These are phyloP conservation scores for Vitis labrusca DNA, from an alignment of 164 flowering plant genomes.

Conservation along the genomic window DNA sequence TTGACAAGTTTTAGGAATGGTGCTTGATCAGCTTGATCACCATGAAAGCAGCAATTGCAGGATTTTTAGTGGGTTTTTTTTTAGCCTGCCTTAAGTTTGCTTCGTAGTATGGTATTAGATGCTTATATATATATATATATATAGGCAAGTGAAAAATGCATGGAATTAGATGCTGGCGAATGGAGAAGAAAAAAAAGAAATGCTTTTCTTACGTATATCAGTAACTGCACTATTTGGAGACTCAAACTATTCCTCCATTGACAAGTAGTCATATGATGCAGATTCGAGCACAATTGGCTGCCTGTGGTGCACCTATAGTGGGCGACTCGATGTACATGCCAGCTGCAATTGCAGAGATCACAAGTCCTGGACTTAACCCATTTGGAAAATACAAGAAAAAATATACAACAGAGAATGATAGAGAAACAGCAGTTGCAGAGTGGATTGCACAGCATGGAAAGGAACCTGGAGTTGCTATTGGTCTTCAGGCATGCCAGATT, in stretches of 20 bases:
- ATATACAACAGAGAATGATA: constrained; percentile 40
- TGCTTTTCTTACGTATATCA: background rate
- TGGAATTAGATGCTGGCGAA: background rate
- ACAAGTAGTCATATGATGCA: constrained; percentile 29
- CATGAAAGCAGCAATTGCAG: too few species aligned
- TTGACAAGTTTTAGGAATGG: too few species aligned
- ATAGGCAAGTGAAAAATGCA: too few species aligned
- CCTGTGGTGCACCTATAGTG: constrained; percentile 86
- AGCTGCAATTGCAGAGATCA: constrained; percentile 65
- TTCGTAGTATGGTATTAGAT: background rate
- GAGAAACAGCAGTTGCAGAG: constrained; percentile 42
- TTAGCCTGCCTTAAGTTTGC: background rate
- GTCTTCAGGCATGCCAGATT: constrained; percentile 94
- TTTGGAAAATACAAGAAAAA: constrained; percentile 48
- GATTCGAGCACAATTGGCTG: constrained; percentile 93
- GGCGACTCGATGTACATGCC: constrained; percentile 98
- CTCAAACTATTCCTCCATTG: background rate
- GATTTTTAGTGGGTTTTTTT: background rate
- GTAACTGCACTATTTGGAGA: background rate
- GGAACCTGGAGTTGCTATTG: constrained; percentile 83
- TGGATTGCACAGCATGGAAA: constrained; percentile 86
- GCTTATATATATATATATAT: too few species aligned
- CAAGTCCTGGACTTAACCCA: constrained; percentile 64
- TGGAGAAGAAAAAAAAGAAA: too few species aligned
- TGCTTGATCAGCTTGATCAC: too few species aligned